Evolutionary conservation across 2,329 filamentous ascomycete species (phyloP).

Genomic region (Aureobasidium uvarum): DNA sequence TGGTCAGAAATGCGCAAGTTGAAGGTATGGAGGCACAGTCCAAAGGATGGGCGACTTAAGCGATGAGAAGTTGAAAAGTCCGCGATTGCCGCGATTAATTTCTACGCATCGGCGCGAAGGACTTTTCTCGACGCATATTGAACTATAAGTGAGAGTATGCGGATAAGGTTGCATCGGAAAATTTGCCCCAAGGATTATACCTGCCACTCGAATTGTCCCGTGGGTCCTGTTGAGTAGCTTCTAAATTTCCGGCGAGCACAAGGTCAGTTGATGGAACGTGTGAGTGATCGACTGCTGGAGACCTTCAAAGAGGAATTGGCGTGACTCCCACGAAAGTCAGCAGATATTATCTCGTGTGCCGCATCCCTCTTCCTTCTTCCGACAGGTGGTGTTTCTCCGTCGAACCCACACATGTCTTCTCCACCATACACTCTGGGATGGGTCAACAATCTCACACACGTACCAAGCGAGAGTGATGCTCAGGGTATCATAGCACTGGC

Average conservation of each 20-base stretch:
- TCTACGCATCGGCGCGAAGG: background rate
- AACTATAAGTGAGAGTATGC: background rate
- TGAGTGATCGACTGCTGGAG: background rate
- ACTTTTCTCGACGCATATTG: background rate
- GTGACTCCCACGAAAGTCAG: background rate
- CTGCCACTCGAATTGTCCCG: background rate
- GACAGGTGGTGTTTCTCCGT: background rate
- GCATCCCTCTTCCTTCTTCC: background rate
- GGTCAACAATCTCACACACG: background rate
- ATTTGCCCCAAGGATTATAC: background rate
- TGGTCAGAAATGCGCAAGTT: background rate
- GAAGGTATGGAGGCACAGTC: background rate
- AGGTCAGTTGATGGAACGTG: slow-evolving; percentile 1
- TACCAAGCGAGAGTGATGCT: background rate
- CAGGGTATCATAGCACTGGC: slow-evolving; percentile 4
- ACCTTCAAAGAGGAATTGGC: background rate
- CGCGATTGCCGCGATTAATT: background rate
- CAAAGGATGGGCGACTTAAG: background rate
- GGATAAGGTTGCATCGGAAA: background rate
- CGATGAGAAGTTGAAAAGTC: background rate
- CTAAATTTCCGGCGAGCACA: background rate
- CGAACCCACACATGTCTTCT: background rate
- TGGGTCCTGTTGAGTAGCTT: background rate
- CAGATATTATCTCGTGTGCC: background rate
- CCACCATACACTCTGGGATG: slow-evolving; percentile 9